Conservation (phyloP, 768 basidiomycete genomes). For the Asterophora lycoperdoides region DNA sequence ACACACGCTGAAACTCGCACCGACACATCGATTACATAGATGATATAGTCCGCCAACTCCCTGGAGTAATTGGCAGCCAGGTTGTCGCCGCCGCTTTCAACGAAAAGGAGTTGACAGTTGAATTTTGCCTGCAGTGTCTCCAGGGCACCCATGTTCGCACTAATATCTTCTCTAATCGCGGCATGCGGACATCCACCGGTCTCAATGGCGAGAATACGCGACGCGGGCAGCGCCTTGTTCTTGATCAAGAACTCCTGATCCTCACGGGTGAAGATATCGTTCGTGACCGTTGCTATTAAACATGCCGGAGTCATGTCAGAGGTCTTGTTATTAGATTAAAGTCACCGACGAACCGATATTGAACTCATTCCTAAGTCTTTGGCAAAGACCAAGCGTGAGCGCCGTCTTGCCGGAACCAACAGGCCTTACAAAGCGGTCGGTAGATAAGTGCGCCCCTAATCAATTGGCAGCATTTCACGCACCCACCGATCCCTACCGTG, state of each 20-base stretch:
- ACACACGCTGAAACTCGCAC: constrained; percentile 34
- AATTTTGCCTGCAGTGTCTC: constrained; percentile 93
- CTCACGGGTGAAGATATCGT: constrained; percentile 98
- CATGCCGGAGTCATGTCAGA: not conserved
- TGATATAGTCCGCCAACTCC: constrained; percentile 96
- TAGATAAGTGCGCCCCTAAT: constrained; percentile 1
- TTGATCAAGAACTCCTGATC: constrained; percentile 97
- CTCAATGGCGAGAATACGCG: constrained; percentile 93
- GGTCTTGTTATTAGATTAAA: not conserved
- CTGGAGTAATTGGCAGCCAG: constrained; percentile 95
- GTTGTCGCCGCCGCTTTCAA: constrained; percentile 97
- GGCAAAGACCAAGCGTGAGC: constrained; percentile 85
- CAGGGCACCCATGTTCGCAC: constrained; percentile 93
- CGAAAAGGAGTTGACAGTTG: constrained; percentile 84
- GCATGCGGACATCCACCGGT: constrained; percentile 98
- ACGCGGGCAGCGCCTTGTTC: constrained; percentile 80
- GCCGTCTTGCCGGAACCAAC: constrained; percentile 99
- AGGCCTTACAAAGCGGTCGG: constrained; percentile 48
- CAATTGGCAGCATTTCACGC: constrained; percentile 18
- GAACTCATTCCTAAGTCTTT: constrained; percentile 70
- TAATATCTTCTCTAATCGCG: constrained; percentile 97
- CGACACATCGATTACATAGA: constrained; percentile 87
- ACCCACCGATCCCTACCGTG: constrained; percentile 98
- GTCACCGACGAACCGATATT: constrained; percentile 72
- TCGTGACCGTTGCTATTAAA: constrained; percentile 84